A percentile compares a stretch with the other conserved stretches of the same genome.
Evolutionary conservation across 176 grass and related monocot genomes (phyloP).

Genomic region (Cenchrus americanus): DNA sequence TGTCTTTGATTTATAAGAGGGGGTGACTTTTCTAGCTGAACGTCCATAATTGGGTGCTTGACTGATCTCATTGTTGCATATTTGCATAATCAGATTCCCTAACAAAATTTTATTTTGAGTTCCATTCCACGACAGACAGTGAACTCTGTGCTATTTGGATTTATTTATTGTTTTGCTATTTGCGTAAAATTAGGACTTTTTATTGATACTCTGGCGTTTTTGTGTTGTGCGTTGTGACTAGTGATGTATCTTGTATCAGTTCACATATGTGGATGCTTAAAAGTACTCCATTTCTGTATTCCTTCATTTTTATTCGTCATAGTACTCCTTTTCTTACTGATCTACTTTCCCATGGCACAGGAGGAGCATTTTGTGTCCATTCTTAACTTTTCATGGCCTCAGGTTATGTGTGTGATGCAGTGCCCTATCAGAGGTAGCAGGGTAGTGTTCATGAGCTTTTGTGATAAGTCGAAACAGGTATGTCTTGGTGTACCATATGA

Average conservation of each 20-base stretch:
- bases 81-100: constrained; percentile 26
- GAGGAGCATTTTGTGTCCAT: constrained; percentile 63
- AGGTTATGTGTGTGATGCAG: constrained; percentile 37
- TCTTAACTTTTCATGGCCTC: constrained; percentile 43
- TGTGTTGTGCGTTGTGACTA: background rate
- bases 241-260: background rate
- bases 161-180: background rate
- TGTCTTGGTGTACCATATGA: constrained; percentile 33
- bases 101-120: background rate
- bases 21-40: background rate
- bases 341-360: constrained; percentile 44
- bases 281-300: background rate
- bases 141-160: background rate
- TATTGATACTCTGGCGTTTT: background rate
- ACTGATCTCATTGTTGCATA: constrained; percentile 16
- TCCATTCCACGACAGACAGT: background rate
- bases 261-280: background rate
- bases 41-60: background rate
- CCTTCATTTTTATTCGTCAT: background rate
- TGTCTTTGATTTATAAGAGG: constrained; percentile 1
- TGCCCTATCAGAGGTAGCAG: constrained; percentile 57
- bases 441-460: constrained; percentile 80
- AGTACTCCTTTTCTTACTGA: background rate
- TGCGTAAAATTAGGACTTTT: background rate
- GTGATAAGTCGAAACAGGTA: constrained; percentile 73